These are phyloP conservation scores for Aspergillus biplanus DNA, from an alignment of 495 filamentous ascomycete genomes.

Conservation along the genomic window DNA sequence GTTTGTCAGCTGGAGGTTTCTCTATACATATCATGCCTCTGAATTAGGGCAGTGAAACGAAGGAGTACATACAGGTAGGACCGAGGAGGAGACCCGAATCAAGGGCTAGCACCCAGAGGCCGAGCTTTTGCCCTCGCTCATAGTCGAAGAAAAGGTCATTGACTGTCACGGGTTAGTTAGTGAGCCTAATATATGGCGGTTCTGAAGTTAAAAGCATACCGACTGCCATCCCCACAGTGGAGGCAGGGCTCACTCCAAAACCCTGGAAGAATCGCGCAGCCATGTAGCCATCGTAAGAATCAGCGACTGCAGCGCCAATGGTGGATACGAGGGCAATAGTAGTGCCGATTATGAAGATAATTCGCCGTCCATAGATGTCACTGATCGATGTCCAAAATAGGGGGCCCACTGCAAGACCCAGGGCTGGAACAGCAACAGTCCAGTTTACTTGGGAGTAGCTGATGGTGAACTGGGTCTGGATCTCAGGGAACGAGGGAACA, in stretches of 20 bases:
- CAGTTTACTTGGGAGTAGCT: slow-evolving; percentile 60
- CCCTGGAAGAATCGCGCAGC: slow-evolving; percentile 65
- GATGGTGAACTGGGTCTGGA: slow-evolving; percentile 54
- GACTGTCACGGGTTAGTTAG: slow-evolving; percentile 22
- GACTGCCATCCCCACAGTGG: slow-evolving; percentile 64
- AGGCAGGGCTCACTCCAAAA: slow-evolving; percentile 60
- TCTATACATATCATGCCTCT: not conserved
- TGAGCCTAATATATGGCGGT: not conserved
- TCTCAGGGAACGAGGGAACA: slow-evolving; percentile 58
- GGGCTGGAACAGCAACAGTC: slow-evolving; percentile 64
- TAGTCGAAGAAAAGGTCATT: slow-evolving; percentile 62
- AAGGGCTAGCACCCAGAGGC: slow-evolving; percentile 64
- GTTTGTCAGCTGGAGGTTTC: not conserved
- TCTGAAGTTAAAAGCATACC: slow-evolving; percentile 31
- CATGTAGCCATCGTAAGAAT: slow-evolving; percentile 57
- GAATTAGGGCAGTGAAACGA: not conserved
- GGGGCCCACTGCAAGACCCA: slow-evolving; percentile 61
- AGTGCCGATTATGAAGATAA: slow-evolving; percentile 59
- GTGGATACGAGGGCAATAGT: slow-evolving; percentile 56
- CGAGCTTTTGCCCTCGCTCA: slow-evolving; percentile 63
- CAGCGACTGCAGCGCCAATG: slow-evolving; percentile 52
- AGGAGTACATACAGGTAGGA: slow-evolving; percentile 40
- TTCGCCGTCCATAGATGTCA: slow-evolving; percentile 61
- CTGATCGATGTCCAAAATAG: slow-evolving; percentile 61
- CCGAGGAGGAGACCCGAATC: slow-evolving; percentile 60